These are phyloP conservation scores for Dipteronia sinensis DNA, from an alignment of 345 rosid species.

Conservation along the genomic window DNA sequence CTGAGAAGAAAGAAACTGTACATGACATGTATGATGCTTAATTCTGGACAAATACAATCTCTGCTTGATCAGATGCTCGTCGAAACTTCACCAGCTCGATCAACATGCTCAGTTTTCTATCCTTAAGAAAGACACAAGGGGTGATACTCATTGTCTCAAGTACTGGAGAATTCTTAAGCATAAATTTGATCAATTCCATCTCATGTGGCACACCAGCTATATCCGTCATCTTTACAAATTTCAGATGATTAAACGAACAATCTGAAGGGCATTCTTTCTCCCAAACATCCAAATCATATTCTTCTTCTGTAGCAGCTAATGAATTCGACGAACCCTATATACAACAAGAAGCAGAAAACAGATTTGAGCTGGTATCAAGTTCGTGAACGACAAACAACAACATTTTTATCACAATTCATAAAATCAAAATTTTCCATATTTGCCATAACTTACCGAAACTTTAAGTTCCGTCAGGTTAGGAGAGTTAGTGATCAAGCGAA, in stretches of 20 bases:
- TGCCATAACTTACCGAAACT: slow-evolving; percentile 63
- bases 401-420: neutral
- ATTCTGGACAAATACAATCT: slow-evolving; percentile 63
- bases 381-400: neutral
- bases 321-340: slow-evolving; percentile 66
- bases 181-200: slow-evolving; percentile 76
- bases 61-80: slow-evolving; percentile 76
- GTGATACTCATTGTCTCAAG: slow-evolving; percentile 62
- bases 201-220: slow-evolving; percentile 73
- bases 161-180: slow-evolving; percentile 67
- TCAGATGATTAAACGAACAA: slow-evolving; percentile 56
- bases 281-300: slow-evolving; percentile 61
- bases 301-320: slow-evolving; percentile 53
- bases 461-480: slow-evolving; percentile 78
- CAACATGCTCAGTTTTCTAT: slow-evolving; percentile 62
- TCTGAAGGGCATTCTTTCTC: slow-evolving; percentile 51
- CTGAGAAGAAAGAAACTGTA: neutral
- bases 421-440: slow-evolving; percentile 12
- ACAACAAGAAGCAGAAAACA: slow-evolving; percentile 7
- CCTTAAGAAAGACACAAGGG: slow-evolving; percentile 55
- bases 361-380: neutral
- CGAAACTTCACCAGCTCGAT: slow-evolving; percentile 65
- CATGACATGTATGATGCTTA: slow-evolving; percentile 25
- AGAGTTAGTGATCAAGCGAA: slow-evolving; percentile 76
- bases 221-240: slow-evolving; percentile 68